These are phyloP conservation scores for Aspergillus awamori DNA, from an alignment of 2,329 filamentous ascomycete genomes.

Conservation along the genomic window DNA sequence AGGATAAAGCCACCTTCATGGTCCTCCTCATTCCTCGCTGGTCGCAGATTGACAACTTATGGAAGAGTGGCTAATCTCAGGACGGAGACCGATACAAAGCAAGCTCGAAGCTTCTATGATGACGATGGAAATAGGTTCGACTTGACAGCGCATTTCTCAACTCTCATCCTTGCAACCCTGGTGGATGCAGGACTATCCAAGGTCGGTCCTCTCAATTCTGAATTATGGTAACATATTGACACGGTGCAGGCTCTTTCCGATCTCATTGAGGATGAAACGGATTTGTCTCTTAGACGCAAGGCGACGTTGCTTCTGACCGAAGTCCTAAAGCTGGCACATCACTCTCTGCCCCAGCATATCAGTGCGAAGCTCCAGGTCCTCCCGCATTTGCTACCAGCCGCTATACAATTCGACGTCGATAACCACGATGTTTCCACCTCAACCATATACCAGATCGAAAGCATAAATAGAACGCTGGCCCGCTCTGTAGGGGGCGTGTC, in stretches of 20 bases:
- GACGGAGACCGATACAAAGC: constrained; percentile 57
- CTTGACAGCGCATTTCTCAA: constrained; percentile 91
- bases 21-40: constrained; percentile 94
- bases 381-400: constrained; percentile 78
- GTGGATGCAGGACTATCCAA: constrained; percentile 75
- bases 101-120: constrained; percentile 61
- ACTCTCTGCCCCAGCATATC: constrained; percentile 78
- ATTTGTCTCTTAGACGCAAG: constrained; percentile 72
- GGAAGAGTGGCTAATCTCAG: constrained; percentile 88
- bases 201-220: constrained; percentile 29
- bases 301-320: constrained; percentile 89
- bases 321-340: constrained; percentile 84
- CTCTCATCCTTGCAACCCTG: constrained; percentile 81
- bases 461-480: constrained; percentile 89
- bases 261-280: constrained; percentile 53
- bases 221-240: constrained; percentile 21
- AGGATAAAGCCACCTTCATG: constrained; percentile 92
- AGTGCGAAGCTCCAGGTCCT: constrained; percentile 84
- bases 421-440: constrained; percentile 79
- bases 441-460: constrained; percentile 97
- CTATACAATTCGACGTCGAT: constrained; percentile 70
- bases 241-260: constrained; percentile 48
- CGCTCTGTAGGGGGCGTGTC: constrained; percentile 63
- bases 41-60: constrained; percentile 89
- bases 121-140: constrained; percentile 68